phyloP scores from a whole-genome alignment of 2,329 filamentous ascomycete genomes.

The Scytalidium lignicola region DNA sequence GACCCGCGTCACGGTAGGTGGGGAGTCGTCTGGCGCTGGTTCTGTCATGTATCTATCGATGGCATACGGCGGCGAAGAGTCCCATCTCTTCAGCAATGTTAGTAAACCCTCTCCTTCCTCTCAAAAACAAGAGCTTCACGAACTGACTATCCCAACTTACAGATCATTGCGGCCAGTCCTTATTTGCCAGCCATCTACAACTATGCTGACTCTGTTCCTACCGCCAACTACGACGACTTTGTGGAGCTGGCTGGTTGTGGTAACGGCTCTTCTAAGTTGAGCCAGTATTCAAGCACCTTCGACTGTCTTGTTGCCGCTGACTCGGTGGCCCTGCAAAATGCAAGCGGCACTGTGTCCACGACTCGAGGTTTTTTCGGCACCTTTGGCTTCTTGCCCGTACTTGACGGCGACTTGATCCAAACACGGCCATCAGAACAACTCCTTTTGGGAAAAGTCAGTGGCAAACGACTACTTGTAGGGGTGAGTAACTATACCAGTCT shows the following conservation, averaged over 20 bases:
- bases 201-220: conserved; percentile 28
- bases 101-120: conserved; percentile 11
- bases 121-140: neutral
- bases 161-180: conserved; percentile 34
- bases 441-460: conserved; percentile 25
- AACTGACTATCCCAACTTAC: neutral
- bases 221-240: conserved; percentile 38
- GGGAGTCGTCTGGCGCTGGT: conserved; percentile 50
- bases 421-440: conserved; percentile 26
- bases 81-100: conserved; percentile 5
- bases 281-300: conserved; percentile 1
- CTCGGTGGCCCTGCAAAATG: conserved; percentile 26
- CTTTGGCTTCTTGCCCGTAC: conserved; percentile 32
- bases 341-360: conserved; percentile 4
- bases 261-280: too few relatives aligned
- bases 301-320: conserved; percentile 5
- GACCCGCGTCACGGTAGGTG: conserved; percentile 46
- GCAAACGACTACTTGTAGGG: conserved; percentile 15
- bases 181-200: conserved; percentile 47
- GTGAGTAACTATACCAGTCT: conserved; percentile 3
- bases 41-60: conserved; percentile 41
- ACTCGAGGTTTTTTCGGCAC: conserved; percentile 14
- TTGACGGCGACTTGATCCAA: conserved; percentile 28
- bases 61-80: conserved; percentile 10
- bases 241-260: conserved; percentile 33